Base-by-base conservation (phyloP, 2,329 filamentous ascomycete genomes). In the Purpureocillium lavendulum region DNA sequence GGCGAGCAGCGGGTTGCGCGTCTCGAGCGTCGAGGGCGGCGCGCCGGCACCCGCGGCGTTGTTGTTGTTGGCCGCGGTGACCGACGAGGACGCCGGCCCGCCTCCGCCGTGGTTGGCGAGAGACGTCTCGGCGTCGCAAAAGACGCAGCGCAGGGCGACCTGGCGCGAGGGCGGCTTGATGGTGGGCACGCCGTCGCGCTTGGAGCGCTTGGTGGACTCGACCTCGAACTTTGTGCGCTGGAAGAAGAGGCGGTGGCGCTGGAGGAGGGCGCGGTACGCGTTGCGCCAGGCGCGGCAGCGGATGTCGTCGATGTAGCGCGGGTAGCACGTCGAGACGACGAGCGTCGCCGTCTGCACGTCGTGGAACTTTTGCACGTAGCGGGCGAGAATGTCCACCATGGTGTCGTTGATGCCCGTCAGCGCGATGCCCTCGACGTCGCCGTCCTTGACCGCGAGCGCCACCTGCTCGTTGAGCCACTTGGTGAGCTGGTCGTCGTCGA, bases 301-400 rank as follows among this genome's bases (percentile, higher is more conserved):
- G 33, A 82, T 67, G 57, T 92, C 87, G 58, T 84, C 76, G 48
- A 90, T 80, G 59, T 87, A 90, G 8, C 79, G 73, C 0, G 86
- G 86, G 41, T 80, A 77, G 48, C 82, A 84, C 56, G 84, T 80
- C 11, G 82, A 82, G 41, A 85, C 75, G 43, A 87, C 75, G 2
- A 92, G 69, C 0, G 84, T 82, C 2, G 85, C 83, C 1, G 85
- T 88, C 61, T 94, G 87, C 17, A 86, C 71, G 57, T 90, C 86
- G 53, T 80, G 73, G 56, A 83, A 87, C 49, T 82, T 83, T 49
- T 81, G 72, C 34, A 92, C 73, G 58, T 88, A 87, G 37, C 77
- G 76, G 44, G 84, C 82, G 43, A 90, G 75, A 14, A 92, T 76
- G 54, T 88, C 82, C 42, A 89, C 79, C 38, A 82, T 70, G 39